These are phyloP conservation scores for Eremochloa ophiuroides DNA, from an alignment of 176 grass and related monocot genomes.

Conservation along the genomic window DNA sequence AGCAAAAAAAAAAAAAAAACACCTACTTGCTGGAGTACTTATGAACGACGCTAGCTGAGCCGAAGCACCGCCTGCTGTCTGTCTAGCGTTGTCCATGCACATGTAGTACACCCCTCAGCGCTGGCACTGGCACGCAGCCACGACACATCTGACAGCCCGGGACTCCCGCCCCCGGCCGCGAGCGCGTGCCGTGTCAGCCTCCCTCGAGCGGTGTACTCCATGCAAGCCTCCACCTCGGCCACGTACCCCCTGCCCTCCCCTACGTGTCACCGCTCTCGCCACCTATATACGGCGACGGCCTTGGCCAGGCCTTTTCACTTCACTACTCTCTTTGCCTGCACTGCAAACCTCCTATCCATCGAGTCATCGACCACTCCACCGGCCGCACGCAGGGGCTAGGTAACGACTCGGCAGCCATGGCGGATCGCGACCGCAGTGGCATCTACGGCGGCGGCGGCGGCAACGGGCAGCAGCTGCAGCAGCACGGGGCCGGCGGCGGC, in stretches of 20 bases:
- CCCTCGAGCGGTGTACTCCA: slow-evolving; percentile 37
- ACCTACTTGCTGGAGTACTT: too few species aligned
- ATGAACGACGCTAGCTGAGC: not conserved
- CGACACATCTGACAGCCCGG: not conserved
- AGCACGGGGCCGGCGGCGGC: too few species aligned
- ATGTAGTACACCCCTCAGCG: not conserved
- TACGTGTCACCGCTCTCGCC: slow-evolving; percentile 61
- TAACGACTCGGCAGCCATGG: slow-evolving; percentile 15
- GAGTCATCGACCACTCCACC: not conserved
- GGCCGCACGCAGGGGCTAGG: too few species aligned
- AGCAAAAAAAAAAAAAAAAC: too few species aligned
- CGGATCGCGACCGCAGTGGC: slow-evolving; percentile 40
- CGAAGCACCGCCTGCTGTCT: not conserved
- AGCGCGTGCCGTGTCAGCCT: slow-evolving; percentile 24
- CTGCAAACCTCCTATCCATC: not conserved
- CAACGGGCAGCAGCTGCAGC: not conserved
- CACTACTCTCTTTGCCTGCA: not conserved
- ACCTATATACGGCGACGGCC: slow-evolving; percentile 27
- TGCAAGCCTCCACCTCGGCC: slow-evolving; percentile 45
- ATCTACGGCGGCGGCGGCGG: not conserved
- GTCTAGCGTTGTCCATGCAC: not conserved
- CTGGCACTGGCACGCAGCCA: slow-evolving; percentile 17
- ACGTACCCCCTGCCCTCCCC: slow-evolving; percentile 37
- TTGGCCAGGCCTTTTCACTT: not conserved
- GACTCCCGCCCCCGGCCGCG: not conserved